These are phyloP conservation scores for Hymenoscyphus repandus DNA, from an alignment of 2,329 filamentous ascomycete species.

Conservation along the genomic window DNA sequence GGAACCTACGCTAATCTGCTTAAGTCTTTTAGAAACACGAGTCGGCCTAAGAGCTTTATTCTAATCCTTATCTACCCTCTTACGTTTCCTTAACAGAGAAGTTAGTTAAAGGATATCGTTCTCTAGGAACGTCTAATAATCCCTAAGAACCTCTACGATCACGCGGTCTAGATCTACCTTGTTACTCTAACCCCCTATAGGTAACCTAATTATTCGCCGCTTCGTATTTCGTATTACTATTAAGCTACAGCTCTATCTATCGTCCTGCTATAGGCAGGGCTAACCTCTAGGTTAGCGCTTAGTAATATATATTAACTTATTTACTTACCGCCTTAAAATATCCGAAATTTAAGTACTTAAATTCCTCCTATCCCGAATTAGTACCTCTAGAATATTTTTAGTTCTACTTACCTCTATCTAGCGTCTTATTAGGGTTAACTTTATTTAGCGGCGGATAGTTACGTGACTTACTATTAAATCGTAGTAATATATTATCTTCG, in stretches of 20 bases:
- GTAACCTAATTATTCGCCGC: no score
- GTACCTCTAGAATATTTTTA: slow-evolving; percentile 3
- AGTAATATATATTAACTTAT: background rate
- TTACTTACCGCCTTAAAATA: no score
- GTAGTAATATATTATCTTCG: slow-evolving; percentile 25
- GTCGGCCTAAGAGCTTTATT: background rate
- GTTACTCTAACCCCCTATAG: no score
- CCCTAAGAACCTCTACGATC: slow-evolving; percentile 20
- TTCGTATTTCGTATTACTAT: no score
- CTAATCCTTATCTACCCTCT: slow-evolving; percentile 3
- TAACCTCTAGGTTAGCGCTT: no score
- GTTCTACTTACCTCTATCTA: slow-evolving; percentile 15
- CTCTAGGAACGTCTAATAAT: slow-evolving; percentile 20
- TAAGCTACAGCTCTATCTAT: no score
- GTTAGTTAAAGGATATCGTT: slow-evolving; percentile 11
- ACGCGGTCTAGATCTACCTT: slow-evolving; percentile 19
- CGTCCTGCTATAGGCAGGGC: no score
- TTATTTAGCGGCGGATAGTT: slow-evolving; percentile 14
- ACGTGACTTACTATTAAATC: slow-evolving; percentile 18
- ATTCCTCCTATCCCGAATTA: background rate
- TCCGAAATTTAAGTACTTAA: no score
- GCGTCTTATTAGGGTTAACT: slow-evolving; percentile 11
- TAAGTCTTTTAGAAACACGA: slow-evolving; percentile 11
- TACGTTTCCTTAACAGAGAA: slow-evolving; percentile 10
- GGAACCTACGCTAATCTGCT: background rate